These are phyloP conservation scores for Mortierella sp. DNA, from an alignment of 371 early-diverging fungal species.

Conservation along the genomic window DNA sequence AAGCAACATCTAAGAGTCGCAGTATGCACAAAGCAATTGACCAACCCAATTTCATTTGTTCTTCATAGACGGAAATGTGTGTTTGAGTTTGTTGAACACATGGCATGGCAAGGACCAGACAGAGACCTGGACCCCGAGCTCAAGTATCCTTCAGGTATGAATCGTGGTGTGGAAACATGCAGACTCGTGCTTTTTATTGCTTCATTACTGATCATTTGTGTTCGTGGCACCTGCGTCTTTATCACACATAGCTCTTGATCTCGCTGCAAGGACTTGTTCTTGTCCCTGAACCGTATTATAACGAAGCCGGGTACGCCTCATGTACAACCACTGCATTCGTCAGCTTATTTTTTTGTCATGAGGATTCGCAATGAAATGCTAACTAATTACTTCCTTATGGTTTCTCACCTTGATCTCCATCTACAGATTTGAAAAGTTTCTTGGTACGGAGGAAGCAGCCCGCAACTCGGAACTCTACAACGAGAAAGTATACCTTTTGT, in stretches of 20 bases:
- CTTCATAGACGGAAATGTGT: conserved; percentile 62
- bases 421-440: conserved; percentile 59
- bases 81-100: conserved; percentile 66
- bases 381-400: not conserved
- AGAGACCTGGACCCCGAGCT: conserved; percentile 66
- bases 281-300: conserved; percentile 66
- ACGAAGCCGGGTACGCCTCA: conserved; percentile 66
- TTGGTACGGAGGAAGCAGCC: conserved; percentile 63
- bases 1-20: not conserved
- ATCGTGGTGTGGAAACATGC: no score
- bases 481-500: conserved; percentile 66
- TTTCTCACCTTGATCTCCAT: not conserved
- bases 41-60: not conserved
- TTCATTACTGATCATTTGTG: not conserved
- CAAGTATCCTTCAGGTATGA: conserved; percentile 62
- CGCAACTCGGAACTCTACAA: conserved; percentile 62
- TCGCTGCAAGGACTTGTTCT: conserved; percentile 70
- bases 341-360: not conserved
- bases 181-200: not conserved
- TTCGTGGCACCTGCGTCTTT: not conserved
- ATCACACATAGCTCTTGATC: conserved; percentile 57
- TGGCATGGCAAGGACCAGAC: conserved; percentile 68
- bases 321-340: not conserved
- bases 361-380: not conserved
- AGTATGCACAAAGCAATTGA: not conserved